A percentile compares a stretch with the other conserved stretches of the same genome.
Conservation (phyloP, 768 basidiomycete genomes). For the Russula foetens region DNA sequence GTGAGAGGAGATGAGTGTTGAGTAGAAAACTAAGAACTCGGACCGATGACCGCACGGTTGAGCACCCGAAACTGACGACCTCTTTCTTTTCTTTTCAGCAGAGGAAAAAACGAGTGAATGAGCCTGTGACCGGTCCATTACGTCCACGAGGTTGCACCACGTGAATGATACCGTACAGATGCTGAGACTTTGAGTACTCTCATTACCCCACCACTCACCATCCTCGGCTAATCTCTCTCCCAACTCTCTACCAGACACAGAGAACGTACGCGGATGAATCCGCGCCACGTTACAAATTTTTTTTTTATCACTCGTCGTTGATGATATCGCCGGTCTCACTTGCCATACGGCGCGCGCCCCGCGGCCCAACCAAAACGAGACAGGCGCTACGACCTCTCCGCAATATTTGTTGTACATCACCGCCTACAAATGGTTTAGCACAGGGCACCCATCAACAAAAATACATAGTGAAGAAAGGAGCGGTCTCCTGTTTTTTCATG, state of each 20-base stretch:
- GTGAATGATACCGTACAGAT: no score
- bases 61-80: no score
- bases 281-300: background rate
- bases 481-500: background rate
- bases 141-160: no score
- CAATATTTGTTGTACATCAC: constrained; percentile 1
- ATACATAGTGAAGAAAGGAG: background rate
- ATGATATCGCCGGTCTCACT: background rate
- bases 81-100: no score
- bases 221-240: no score
- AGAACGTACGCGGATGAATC: no score
- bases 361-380: background rate
- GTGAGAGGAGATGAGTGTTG: background rate
- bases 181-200: no score
- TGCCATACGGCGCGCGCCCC: background rate
- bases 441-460: background rate
- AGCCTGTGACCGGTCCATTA: no score
- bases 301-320: background rate
- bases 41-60: background rate
- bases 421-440: background rate
- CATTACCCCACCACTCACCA: no score
- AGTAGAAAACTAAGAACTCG: background rate
- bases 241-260: no score
- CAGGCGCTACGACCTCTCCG: constrained; percentile 13
- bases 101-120: no score